A percentile compares a stretch with the other conserved stretches of the same genome.
Conservation (phyloP, 2,329 filamentous ascomycete species). For the Trichophyton equinum region DNA sequence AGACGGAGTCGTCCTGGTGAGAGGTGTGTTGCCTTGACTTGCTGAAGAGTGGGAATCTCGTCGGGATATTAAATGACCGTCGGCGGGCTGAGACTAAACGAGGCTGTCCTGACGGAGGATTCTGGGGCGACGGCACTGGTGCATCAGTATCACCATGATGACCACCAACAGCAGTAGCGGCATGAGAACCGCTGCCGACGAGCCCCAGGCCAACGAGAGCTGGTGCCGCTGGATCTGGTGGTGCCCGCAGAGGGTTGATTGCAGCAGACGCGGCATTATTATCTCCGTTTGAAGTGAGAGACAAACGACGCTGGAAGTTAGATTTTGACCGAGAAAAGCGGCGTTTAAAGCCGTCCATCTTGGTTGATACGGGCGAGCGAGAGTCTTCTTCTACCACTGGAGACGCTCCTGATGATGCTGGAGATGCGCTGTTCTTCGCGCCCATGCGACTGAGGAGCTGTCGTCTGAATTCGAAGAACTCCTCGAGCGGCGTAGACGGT, state of each 20-base stretch:
- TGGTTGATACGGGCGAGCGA: constrained; percentile 17
- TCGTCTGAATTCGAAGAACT: constrained; percentile 21
- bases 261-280: background rate
- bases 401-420: background rate
- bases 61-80: constrained; percentile 2
- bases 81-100: constrained; percentile 3
- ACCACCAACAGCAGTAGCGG: background rate
- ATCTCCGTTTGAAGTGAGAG: background rate
- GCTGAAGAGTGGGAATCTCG: background rate
- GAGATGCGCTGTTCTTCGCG: constrained; percentile 26
- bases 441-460: constrained; percentile 45
- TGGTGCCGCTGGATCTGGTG: background rate
- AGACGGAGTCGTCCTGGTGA: background rate
- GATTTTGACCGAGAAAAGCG: constrained; percentile 4
- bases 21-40: background rate
- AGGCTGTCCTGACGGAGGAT: background rate
- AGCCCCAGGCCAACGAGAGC: too few relatives aligned
- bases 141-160: background rate
- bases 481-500: background rate
- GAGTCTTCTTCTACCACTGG: background rate
- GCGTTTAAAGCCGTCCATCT: constrained; percentile 13
- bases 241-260: background rate
- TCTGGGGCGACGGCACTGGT: background rate
- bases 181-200: background rate
- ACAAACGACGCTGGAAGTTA: background rate